Conservation (phyloP, 495 filamentous ascomycete genomes). For the Melanomma pulvis-pyrius region DNA sequence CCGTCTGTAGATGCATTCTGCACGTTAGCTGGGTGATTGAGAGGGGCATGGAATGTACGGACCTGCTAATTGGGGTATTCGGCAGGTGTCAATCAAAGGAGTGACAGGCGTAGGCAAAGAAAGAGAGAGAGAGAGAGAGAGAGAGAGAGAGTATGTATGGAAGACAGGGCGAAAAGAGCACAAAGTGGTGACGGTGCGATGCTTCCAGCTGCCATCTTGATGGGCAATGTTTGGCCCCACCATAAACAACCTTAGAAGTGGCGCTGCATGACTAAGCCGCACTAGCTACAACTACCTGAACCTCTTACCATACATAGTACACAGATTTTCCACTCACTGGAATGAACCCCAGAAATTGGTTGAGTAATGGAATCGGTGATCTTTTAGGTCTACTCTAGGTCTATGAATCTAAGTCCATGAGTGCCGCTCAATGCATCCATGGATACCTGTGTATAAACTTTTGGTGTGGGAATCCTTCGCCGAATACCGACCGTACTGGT, state of each 20-base stretch:
- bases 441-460: background rate
- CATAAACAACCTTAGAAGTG: slow-evolving; percentile 15
- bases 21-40: slow-evolving; percentile 41
- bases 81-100: slow-evolving; percentile 6
- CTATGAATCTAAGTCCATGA: background rate
- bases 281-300: background rate
- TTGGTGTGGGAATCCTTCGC: background rate
- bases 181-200: no score
- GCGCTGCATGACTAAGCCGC: background rate
- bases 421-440: slow-evolving; percentile 1
- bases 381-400: slow-evolving; percentile 16
- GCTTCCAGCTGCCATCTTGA: no score
- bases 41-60: slow-evolving; percentile 20
- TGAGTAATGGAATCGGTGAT: background rate
- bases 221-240: slow-evolving; percentile 14
- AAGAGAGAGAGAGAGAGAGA: background rate
- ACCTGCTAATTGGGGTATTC: background rate
- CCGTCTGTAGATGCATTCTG: slow-evolving; percentile 36
- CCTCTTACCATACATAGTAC: no score
- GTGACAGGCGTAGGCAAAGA: slow-evolving; percentile 6
- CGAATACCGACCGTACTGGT: background rate
- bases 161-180: no score
- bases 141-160: background rate
- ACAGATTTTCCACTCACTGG: no score
- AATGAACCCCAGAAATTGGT: no score